These are phyloP conservation scores for Medicago truncatula DNA, from an alignment of 306 rosid species.

Conservation along the genomic window DNA sequence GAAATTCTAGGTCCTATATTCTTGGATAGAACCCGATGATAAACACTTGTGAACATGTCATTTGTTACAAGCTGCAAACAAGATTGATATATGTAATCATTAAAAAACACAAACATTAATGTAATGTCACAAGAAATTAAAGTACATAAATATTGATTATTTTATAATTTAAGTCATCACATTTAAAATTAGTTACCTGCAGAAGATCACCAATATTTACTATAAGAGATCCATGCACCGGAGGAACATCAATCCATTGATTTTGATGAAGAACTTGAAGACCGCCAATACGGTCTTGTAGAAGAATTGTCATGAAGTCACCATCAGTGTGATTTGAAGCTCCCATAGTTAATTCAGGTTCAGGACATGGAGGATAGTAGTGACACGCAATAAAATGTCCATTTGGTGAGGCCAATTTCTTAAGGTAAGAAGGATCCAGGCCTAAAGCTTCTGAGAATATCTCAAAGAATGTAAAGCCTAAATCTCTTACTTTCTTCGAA, in stretches of 20 bases:
- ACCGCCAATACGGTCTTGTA: conserved; percentile 58
- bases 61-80: neutral
- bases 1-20: neutral
- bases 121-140: neutral
- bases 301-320: conserved; percentile 49
- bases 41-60: conserved; percentile 6
- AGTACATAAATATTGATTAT: neutral
- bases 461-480: conserved; percentile 40
- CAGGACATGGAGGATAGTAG: conserved; percentile 50
- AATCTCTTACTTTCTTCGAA: conserved; percentile 38
- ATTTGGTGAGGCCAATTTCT: neutral
- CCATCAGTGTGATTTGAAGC: conserved; percentile 41
- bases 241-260: conserved; percentile 31
- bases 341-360: conserved; percentile 50
- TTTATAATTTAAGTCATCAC: neutral
- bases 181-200: conserved; percentile 7
- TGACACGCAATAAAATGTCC: conserved; percentile 33
- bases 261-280: conserved; percentile 47
- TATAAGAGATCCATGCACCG: conserved; percentile 32
- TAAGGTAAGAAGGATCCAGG: conserved; percentile 4
- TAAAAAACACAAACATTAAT: neutral
- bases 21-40: neutral
- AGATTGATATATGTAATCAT: neutral
- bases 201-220: conserved; percentile 47
- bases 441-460: conserved; percentile 49